Evolutionary conservation across 2,329 filamentous ascomycete species (phyloP), one percentile per base, ranked within the genome.

Genomic region (Madurella mycetomatis): DNA sequence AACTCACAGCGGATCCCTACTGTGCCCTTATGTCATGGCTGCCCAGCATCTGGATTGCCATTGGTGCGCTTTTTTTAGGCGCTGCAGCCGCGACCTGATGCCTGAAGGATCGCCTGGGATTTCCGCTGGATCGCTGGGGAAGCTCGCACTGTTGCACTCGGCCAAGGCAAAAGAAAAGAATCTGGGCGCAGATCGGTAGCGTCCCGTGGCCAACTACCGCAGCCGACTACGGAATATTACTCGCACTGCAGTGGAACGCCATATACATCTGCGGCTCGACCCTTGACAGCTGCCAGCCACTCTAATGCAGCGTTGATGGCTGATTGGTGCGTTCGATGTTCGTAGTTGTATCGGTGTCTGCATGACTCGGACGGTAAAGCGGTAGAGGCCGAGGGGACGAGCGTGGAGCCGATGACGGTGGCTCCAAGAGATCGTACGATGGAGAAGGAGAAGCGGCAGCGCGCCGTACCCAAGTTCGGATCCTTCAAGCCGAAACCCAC

Each of bases 381-480:
- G 9, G 9, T 18, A 17, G 25, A 43, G 25, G 31, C 41, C 39
- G 17, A n/a, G 41, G 41, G 39, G 30, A 16, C 11, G 30, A 49
- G 40, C 25, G 3, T 11, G 8, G 41, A 25, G 41, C 41, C 25
- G 5, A 25, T 19, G 18, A 43, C 18, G 16, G 7, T 43, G 16
- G n/a, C 11, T 16, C n/a, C n/a, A 15, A 16, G 5, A 16, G 17
- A 43, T 42, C 40, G 41, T 19, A 49, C 41, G 17, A 62, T 64
- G 60, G 56, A 55, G 43, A 60, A 58, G 19, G 52, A 59, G 13
- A 63, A 63, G 39, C 56, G 54, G 17, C 55, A 41, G 12, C 64
- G 65, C 30, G 57, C 64, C 12, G 65, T 66, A 40, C 67, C 66
- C n/a, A 66, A 64, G 41, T 68, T 68, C 48, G 61, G 58, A 19